These are phyloP conservation scores for Paramecium biaurelia DNA, from an alignment of 73 alveolate species.

Conservation along the genomic window DNA sequence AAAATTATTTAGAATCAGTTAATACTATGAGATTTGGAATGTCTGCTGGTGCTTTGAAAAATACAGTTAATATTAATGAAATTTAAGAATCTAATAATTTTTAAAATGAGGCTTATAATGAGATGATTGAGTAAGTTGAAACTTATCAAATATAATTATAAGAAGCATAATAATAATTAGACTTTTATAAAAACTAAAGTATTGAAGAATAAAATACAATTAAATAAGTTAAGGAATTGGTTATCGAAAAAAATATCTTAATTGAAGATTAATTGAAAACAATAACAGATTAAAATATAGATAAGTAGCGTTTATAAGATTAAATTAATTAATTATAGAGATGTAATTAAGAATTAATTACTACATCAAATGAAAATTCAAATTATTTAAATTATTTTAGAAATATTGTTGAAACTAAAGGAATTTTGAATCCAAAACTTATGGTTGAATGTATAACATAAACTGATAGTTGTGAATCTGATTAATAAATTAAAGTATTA, in stretches of 20 bases:
- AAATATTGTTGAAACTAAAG: neutral
- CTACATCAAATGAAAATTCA: neutral
- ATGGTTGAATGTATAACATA: slow-evolving; percentile 20
- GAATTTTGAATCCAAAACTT: neutral
- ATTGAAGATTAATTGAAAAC: neutral
- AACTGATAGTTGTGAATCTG: neutral
- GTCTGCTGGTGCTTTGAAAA: slow-evolving; percentile 44
- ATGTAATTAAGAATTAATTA: neutral
- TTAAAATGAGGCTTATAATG: neutral
- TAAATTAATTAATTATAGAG: neutral
- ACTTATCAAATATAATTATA: neutral
- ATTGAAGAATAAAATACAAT: neutral
- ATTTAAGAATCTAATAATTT: neutral
- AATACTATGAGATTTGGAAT: slow-evolving; percentile 24
- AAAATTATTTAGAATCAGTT: slow-evolving; percentile 15
- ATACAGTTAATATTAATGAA: neutral
- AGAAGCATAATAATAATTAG: neutral
- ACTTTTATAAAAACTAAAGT: neutral
- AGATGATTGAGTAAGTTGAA: neutral
- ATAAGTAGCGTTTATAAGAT: neutral
- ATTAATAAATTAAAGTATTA: neutral
- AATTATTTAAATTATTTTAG: neutral
- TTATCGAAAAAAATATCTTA: neutral
- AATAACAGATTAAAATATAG: neutral
- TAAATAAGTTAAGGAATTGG: neutral